phyloP scores from a whole-genome alignment of 495 filamentous ascomycete species.

The Podospora tetraspora region DNA sequence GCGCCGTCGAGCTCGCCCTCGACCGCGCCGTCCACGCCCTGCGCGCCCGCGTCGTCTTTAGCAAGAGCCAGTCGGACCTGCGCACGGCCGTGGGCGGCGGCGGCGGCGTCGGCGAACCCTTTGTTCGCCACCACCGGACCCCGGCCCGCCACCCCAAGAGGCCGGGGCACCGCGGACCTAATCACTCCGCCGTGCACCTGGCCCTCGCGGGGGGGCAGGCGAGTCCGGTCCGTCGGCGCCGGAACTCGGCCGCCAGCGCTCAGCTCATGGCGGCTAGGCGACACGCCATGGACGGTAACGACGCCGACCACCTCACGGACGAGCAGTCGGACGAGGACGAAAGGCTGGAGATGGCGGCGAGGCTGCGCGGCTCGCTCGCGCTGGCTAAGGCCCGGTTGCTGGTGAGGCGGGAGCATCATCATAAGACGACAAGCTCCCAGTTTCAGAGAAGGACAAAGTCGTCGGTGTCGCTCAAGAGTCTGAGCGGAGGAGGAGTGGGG shows the following conservation, averaged over 20 bases:
- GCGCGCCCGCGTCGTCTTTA: constrained; percentile 72
- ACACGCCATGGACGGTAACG: constrained; percentile 14
- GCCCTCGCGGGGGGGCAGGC: neutral
- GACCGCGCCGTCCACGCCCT: constrained; percentile 76
- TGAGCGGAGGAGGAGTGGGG: neutral
- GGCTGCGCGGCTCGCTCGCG: neutral
- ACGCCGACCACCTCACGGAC: constrained; percentile 26
- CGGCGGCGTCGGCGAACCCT: neutral
- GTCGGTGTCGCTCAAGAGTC: neutral
- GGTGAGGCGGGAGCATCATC: neutral
- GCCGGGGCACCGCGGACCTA: neutral
- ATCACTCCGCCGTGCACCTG: neutral
- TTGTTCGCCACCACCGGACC: neutral
- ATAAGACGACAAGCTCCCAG: constrained; percentile 24
- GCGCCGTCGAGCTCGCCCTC: constrained; percentile 79
- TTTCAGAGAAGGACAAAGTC: constrained; percentile 23
- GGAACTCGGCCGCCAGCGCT: constrained; percentile 26
- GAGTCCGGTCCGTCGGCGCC: constrained; percentile 8
- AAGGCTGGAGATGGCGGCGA: constrained; percentile 33
- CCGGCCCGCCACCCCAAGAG: neutral
- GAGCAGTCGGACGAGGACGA: constrained; percentile 41
- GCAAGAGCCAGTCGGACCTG: constrained; percentile 63
- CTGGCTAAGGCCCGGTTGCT: constrained; percentile 20
- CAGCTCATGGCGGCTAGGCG: constrained; percentile 26
- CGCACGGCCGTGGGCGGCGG: constrained; percentile 24